A percentile compares a stretch with the other conserved stretches of the same genome.
Evolutionary conservation across 352 stramenopile genomes (phyloP).

Genomic region (Pythium scleroteichum): DNA sequence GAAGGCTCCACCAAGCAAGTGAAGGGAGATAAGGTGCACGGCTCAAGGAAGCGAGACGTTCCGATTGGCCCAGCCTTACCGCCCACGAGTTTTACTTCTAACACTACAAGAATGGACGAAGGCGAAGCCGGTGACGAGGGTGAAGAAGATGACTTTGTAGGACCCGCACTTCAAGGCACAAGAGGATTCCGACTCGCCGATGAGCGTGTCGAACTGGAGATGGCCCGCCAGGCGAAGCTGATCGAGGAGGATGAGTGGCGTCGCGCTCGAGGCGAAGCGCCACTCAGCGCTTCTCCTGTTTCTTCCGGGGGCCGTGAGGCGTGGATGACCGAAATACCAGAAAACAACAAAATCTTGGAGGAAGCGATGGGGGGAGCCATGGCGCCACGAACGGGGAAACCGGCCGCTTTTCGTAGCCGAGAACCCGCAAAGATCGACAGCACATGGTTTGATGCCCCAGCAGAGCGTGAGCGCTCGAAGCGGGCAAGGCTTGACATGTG

Average conservation of each 20-base stretch:
- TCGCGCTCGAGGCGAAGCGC: conserved; percentile 29
- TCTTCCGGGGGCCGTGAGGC: conserved; percentile 42
- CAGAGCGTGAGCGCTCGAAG: conserved; percentile 77
- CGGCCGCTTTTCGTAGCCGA: conserved; percentile 69
- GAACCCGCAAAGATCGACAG: conserved; percentile 72
- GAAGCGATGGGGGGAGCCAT: conserved; percentile 61
- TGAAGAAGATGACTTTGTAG: conserved; percentile 54
- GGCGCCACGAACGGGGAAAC: conserved; percentile 47
- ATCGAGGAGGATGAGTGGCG: conserved; percentile 75
- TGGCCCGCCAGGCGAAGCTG: conserved; percentile 52
- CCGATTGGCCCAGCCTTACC: conserved; percentile 64
- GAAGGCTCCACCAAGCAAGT: background rate
- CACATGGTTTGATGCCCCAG: conserved; percentile 81
- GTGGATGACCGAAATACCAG: conserved; percentile 88
- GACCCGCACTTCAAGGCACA: conserved; percentile 73
- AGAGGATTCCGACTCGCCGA: conserved; percentile 75
- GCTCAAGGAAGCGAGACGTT: conserved; percentile 21
- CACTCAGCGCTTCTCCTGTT: background rate
- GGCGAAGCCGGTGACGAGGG: conserved; percentile 30
- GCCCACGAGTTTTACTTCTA: conserved; percentile 13
- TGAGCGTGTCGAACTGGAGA: conserved; percentile 70
- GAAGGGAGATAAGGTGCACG: conserved; percentile 4
- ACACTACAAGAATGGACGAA: background rate
- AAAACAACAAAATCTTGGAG: conserved; percentile 66
- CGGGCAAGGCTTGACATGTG: conserved; percentile 85